Conservation (phyloP, 2,329 filamentous ascomycete genomes). For the Neonectria sp. region DNA sequence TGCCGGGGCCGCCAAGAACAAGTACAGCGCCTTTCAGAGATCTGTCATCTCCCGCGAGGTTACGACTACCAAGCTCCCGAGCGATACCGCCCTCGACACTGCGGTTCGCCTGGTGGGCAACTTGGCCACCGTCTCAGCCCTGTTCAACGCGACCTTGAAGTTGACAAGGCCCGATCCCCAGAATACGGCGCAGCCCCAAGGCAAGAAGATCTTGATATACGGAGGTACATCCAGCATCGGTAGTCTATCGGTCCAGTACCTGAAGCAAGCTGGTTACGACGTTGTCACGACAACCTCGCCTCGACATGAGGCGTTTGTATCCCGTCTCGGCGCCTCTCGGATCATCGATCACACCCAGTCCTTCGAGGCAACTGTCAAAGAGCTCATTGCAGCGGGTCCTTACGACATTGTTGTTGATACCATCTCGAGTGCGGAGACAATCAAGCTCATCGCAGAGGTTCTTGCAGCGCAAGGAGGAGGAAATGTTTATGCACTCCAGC, state of each 20-base stretch:
- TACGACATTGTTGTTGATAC: conserved; percentile 35
- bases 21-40: conserved; percentile 38
- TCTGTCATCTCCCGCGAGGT: conserved; percentile 23
- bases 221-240: conserved; percentile 40
- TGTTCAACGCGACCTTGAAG: conserved; percentile 35
- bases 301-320: conserved; percentile 34
- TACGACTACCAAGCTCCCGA: conserved; percentile 34
- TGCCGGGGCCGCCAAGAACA: conserved; percentile 32
- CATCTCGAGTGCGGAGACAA: conserved; percentile 33
- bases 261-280: conserved; percentile 38
- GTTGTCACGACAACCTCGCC: conserved; percentile 38
- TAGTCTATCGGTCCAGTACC: conserved; percentile 35
- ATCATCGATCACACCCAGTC: conserved; percentile 31
- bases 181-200: conserved; percentile 13
- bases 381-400: conserved; percentile 25
- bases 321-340: conserved; percentile 26
- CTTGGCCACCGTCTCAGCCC: conserved; percentile 34
- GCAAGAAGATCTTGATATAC: conserved; percentile 33
- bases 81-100: conserved; percentile 24
- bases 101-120: conserved; percentile 39
- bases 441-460: conserved; percentile 34
- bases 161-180: conserved; percentile 29
- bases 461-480: conserved; percentile 32
- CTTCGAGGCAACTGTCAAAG: conserved; percentile 10
- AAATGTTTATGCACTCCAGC: conserved; percentile 36